phyloP scores from a whole-genome alignment of 805 yeast genomes.

The Candida boleticola region DNA sequence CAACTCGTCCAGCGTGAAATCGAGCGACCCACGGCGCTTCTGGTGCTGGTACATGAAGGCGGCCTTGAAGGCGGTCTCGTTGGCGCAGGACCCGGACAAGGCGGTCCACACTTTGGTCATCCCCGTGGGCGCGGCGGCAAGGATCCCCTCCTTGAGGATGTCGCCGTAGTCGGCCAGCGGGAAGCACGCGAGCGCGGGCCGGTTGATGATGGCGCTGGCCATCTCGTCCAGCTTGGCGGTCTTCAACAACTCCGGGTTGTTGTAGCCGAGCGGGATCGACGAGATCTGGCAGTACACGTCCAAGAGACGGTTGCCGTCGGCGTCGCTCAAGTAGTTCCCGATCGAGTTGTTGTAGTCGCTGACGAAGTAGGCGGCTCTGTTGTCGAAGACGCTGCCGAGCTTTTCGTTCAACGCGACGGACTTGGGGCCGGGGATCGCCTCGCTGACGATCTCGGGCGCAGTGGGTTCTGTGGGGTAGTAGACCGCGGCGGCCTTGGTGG shows the following conservation, averaged over 20 bases:
- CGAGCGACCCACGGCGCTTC: constrained; percentile 47
- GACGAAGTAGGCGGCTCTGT: constrained; percentile 41
- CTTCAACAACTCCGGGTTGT: constrained; percentile 38
- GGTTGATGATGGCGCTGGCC: constrained; percentile 39
- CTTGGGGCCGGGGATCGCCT: constrained; percentile 38
- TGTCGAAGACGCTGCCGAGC: constrained; percentile 38
- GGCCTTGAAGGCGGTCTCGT: constrained; percentile 69
- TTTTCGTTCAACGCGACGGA: constrained; percentile 28
- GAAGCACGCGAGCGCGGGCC: constrained; percentile 46
- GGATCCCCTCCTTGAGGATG: constrained; percentile 48
- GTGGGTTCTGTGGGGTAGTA: constrained; percentile 39
- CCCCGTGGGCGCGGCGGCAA: constrained; percentile 67
- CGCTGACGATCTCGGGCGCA: constrained; percentile 28
- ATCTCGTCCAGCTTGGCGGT: constrained; percentile 40
- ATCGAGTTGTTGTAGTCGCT: constrained; percentile 36
- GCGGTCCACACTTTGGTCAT: constrained; percentile 62
- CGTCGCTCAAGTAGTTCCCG: constrained; percentile 42
- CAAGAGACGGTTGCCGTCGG: constrained; percentile 39
- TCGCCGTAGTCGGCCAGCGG: constrained; percentile 51
- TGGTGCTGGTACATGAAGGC: constrained; percentile 65
- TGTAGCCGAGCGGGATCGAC: constrained; percentile 43
- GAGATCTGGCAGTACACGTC: constrained; percentile 45
- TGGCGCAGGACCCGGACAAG: constrained; percentile 66
- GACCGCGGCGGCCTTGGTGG: constrained; percentile 19
- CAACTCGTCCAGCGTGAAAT: constrained; percentile 47